Evolutionary conservation across 2,329 filamentous ascomycete genomes (phyloP).

Genomic region (Aspergillus sp.): DNA sequence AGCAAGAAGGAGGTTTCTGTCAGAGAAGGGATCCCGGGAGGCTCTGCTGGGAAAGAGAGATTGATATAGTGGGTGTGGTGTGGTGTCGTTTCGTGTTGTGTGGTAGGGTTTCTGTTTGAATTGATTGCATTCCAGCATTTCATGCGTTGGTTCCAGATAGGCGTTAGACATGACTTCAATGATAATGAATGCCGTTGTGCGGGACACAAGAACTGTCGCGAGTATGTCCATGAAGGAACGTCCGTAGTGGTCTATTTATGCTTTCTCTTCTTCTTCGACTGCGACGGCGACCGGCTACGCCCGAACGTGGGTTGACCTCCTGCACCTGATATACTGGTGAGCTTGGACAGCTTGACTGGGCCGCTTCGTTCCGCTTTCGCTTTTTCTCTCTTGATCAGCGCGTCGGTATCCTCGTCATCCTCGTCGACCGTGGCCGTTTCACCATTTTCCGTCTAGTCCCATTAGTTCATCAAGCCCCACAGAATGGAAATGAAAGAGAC

Average conservation of each 20-base stretch:
- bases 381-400: constrained; percentile 20
- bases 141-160: neutral
- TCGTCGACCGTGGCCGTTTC: constrained; percentile 11
- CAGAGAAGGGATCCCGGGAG: neutral
- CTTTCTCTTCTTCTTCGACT: constrained; percentile 26
- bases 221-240: neutral
- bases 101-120: neutral
- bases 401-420: constrained; percentile 16
- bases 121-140: too few species aligned
- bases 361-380: constrained; percentile 16
- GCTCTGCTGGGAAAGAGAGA: neutral
- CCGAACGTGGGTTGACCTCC: constrained; percentile 11
- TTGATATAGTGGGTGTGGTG: neutral
- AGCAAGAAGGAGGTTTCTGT: neutral
- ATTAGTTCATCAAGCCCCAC: too few species aligned
- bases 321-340: constrained; percentile 35
- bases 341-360: constrained; percentile 17
- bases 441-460: neutral
- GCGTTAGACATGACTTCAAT: neutral
- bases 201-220: neutral
- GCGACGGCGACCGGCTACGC: constrained; percentile 2
- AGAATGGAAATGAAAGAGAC: constrained; percentile 12
- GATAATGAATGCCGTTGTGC: neutral
- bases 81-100: neutral
- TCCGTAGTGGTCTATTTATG: constrained; percentile 15